A percentile compares a stretch with the other conserved stretches of the same genome.
These are phyloP conservation scores for Volvariella volvacea DNA, from an alignment of 1,284 basidiomycete species.

Conservation along the genomic window DNA sequence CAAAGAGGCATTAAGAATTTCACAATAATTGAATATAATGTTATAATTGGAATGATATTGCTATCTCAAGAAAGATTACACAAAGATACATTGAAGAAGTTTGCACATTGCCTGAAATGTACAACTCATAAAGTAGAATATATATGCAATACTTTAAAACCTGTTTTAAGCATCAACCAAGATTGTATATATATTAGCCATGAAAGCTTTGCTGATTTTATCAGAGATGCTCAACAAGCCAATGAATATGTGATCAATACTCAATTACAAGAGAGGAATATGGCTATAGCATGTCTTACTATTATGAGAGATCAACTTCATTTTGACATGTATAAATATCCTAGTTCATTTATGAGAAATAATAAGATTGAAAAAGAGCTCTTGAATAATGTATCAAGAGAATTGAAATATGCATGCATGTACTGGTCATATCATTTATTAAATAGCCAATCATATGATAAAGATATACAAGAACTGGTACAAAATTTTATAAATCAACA, in stretches of 20 bases:
- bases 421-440: constrained; percentile 1
- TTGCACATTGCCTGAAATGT: too few species aligned
- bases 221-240: neutral
- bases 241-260: neutral
- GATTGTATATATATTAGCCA: neutral
- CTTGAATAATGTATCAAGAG: neutral
- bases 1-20: neutral
- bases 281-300: neutral
- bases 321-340: neutral
- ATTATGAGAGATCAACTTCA: neutral
- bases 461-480: neutral
- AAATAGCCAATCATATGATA: neutral
- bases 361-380: neutral
- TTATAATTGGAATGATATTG: neutral
- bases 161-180: neutral
- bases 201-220: neutral
- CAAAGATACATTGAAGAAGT: neutral
- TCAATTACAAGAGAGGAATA: neutral
- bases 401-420: neutral
- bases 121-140: neutral
- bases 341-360: neutral
- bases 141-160: neutral
- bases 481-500: neutral
- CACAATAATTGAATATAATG: neutral
- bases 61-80: neutral